Conservation (phyloP, 1,139 yeast species). For the Blastobotrys apis region DNA sequence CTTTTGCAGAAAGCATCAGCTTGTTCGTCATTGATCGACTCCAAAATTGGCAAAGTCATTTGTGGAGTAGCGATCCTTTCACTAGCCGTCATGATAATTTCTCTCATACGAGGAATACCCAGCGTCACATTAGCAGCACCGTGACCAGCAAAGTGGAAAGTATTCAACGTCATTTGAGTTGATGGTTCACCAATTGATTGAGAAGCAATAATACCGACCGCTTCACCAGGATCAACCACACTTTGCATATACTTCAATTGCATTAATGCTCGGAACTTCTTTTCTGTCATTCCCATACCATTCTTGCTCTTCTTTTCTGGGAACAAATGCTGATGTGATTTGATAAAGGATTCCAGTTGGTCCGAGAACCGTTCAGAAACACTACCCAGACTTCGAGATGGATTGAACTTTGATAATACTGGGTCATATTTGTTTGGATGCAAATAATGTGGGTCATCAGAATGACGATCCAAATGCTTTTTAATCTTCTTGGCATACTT, state of each 20-base stretch:
- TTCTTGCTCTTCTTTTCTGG: constrained; percentile 42
- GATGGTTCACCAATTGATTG: constrained; percentile 99
- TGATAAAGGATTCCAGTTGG: constrained; percentile 67
- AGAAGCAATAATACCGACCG: constrained; percentile 97
- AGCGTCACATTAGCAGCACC: constrained; percentile 99
- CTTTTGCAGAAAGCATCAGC: constrained; percentile 94
- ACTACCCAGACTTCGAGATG: constrained; percentile 85
- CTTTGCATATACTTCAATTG: constrained; percentile 98
- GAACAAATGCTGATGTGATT: constrained; percentile 46
- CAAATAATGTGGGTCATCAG: constrained; percentile 56
- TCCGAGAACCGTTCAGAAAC: constrained; percentile 88
- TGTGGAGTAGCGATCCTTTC: constrained; percentile 95
- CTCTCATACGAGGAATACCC: constrained; percentile 99
- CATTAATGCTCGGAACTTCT: constrained; percentile 94
- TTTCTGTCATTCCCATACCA: constrained; percentile 54
- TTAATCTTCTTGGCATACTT: constrained; percentile 76
- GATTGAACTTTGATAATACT: constrained; percentile 77
- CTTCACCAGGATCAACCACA: constrained; percentile 90
- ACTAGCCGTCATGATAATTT: constrained; percentile 98
- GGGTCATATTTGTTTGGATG: constrained; percentile 78
- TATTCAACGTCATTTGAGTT: constrained; percentile 98
- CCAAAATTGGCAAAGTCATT: constrained; percentile 84
- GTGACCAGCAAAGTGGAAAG: constrained; percentile 99
- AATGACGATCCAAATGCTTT: constrained; percentile 68
- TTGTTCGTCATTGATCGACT: constrained; percentile 73